Conservation (phyloP, 1,284 basidiomycete genomes). For the Boletus mariae region DNA sequence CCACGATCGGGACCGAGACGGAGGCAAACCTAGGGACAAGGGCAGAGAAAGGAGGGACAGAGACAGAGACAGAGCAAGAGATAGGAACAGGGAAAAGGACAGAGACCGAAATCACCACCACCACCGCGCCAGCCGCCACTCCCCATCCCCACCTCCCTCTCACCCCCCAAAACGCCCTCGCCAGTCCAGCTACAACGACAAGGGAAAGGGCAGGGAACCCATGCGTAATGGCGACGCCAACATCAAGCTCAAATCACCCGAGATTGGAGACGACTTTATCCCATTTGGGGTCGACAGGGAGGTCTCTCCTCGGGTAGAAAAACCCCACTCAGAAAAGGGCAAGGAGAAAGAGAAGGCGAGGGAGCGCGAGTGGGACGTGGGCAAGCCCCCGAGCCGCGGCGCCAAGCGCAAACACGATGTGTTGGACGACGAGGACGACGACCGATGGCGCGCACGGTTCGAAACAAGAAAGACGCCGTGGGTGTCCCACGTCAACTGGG, state of each 20-base stretch:
- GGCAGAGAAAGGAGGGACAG: background rate
- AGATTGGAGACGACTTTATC: conserved; percentile 57
- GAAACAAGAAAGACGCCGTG: conserved; percentile 69
- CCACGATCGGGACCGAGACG: background rate
- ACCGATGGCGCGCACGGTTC: conserved; percentile 42
- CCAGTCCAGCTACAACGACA: conserved; percentile 2
- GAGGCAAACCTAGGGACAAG: background rate
- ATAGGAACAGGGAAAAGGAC: background rate
- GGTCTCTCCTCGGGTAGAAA: conserved; percentile 12
- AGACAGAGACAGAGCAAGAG: background rate
- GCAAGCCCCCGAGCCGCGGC: conserved; percentile 29
- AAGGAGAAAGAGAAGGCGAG: conserved; percentile 18
- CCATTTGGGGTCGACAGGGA: conserved; percentile 44
- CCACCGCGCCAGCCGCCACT: conserved; percentile 7
- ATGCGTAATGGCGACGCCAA: conserved; percentile 3
- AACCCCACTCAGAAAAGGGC: conserved; percentile 17
- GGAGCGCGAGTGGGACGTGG: conserved; percentile 45
- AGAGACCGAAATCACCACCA: background rate
- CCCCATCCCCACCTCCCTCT: conserved; percentile 5
- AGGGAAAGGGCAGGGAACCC: conserved; percentile 20
- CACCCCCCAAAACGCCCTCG: conserved; percentile 17
- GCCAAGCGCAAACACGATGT: conserved; percentile 42
- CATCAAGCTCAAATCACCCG: conserved; percentile 8
- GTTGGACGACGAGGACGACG: conserved; percentile 48
- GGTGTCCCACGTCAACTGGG: conserved; percentile 76